Conservation (phyloP, 257 asterid species). For the Petunia secreta region DNA sequence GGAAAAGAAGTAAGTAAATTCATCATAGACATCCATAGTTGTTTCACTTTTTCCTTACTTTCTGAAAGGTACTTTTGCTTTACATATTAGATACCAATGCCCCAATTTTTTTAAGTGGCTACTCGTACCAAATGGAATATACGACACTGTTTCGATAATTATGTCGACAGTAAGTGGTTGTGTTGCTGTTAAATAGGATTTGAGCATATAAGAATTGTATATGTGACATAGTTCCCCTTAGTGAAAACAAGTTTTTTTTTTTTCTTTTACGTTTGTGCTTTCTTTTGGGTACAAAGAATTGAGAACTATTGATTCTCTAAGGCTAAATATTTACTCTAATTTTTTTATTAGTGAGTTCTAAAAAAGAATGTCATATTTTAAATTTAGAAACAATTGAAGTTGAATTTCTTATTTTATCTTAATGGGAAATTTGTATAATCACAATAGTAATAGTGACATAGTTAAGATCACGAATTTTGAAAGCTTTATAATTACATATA, state of each 20-base stretch:
- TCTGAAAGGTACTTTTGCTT: not conserved
- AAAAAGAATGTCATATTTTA: too few relatives aligned
- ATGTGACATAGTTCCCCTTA: not conserved
- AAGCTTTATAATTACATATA: too few relatives aligned
- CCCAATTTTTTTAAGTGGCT: not conserved
- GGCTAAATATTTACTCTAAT: too few relatives aligned
- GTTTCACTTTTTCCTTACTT: not conserved
- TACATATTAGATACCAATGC: not conserved
- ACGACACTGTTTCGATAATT: not conserved
- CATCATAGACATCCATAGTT: not conserved
- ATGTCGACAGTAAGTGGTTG: not conserved
- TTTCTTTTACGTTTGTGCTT: not conserved
- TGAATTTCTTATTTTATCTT: too few relatives aligned
- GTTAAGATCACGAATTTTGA: too few relatives aligned
- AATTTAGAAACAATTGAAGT: too few relatives aligned
- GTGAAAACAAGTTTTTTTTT: not conserved
- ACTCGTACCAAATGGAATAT: not conserved
- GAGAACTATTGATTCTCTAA: too few relatives aligned
- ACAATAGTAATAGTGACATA: too few relatives aligned
- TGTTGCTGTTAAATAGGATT: not conserved
- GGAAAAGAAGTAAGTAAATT: too few relatives aligned
- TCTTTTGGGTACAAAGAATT: not conserved
- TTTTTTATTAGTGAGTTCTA: too few relatives aligned
- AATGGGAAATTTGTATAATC: too few relatives aligned
- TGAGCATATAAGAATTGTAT: not conserved